These are phyloP conservation scores for Pseudogymnoascus destructans DNA, from an alignment of 2,329 filamentous ascomycete species.

Conservation along the genomic window DNA sequence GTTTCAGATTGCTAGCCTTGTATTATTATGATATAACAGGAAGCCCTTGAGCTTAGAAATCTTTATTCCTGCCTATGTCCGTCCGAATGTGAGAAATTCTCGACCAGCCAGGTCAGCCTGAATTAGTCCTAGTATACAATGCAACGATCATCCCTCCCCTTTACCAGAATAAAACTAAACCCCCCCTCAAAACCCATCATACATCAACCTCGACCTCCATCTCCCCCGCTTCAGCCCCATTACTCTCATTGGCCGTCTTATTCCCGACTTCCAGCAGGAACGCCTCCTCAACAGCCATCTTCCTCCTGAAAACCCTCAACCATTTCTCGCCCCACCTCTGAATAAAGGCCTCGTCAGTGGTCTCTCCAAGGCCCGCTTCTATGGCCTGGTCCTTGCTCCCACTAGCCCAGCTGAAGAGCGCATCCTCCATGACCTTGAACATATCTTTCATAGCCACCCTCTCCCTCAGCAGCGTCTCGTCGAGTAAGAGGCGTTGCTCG, in stretches of 20 bases:
- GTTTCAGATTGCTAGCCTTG: not conserved
- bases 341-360: conserved; percentile 49
- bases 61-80: not conserved
- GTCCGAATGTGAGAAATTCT: conserved; percentile 1
- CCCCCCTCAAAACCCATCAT: not conserved
- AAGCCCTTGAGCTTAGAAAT: conserved; percentile 5
- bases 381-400: conserved; percentile 65
- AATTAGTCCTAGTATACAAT: conserved; percentile 7
- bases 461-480: conserved; percentile 57
- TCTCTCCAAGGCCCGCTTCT: conserved; percentile 48
- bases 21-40: conserved; percentile 1
- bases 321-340: conserved; percentile 74
- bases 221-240: conserved; percentile 12
- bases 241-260: conserved; percentile 11
- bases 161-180: conserved; percentile 16
- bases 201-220: conserved; percentile 10
- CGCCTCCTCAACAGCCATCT: conserved; percentile 74
- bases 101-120: conserved; percentile 8
- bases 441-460: conserved; percentile 62
- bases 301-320: conserved; percentile 71
- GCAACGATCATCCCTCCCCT: not conserved
- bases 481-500: conserved; percentile 35
- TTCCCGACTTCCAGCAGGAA: conserved; percentile 33
- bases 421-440: conserved; percentile 70
- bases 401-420: conserved; percentile 56